Evolutionary conservation across 192 early-diverging fungal species (phyloP).

Genomic region (Coemansia sp.): DNA sequence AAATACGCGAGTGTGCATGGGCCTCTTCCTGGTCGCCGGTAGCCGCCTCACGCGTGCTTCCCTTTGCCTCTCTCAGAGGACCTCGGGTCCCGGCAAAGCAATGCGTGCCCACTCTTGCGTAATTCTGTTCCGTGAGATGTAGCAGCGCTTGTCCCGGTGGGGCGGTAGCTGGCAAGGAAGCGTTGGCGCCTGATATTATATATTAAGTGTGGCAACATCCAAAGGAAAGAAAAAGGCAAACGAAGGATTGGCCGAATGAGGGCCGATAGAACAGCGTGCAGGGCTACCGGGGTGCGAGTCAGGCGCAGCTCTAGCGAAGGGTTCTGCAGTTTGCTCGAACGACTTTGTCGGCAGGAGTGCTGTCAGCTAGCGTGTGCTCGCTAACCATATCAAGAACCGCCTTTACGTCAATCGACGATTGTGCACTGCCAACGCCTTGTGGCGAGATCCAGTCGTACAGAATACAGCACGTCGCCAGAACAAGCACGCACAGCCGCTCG

Average conservation of each 20-base stretch:
- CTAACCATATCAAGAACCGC: slow-evolving; percentile 18
- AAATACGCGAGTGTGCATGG: neutral
- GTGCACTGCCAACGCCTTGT: slow-evolving; percentile 71
- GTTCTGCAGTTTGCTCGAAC: slow-evolving; percentile 44
- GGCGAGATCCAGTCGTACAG: slow-evolving; percentile 89
- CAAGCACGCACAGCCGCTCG: slow-evolving; percentile 74
- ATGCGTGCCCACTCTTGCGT: neutral
- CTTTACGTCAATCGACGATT: slow-evolving; percentile 79
- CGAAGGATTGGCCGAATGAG: neutral
- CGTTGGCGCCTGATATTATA: neutral
- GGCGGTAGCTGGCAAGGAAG: neutral
- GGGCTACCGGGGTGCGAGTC: neutral
- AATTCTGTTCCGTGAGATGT: neutral
- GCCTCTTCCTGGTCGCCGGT: neutral
- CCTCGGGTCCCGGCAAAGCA: neutral
- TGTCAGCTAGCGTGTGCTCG: slow-evolving; percentile 32
- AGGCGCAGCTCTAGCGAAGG: slow-evolving; percentile 19
- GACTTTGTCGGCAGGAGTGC: slow-evolving; percentile 39
- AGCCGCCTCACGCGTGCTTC: neutral
- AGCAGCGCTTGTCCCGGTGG: neutral
- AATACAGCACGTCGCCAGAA: slow-evolving; percentile 85
- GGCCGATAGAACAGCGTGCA: neutral
- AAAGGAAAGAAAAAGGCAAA: neutral
- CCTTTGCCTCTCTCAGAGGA: neutral
- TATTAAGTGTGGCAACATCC: neutral